Conservation (phyloP, 164 flowering plant species). For the Tinospora cordifolia region DNA sequence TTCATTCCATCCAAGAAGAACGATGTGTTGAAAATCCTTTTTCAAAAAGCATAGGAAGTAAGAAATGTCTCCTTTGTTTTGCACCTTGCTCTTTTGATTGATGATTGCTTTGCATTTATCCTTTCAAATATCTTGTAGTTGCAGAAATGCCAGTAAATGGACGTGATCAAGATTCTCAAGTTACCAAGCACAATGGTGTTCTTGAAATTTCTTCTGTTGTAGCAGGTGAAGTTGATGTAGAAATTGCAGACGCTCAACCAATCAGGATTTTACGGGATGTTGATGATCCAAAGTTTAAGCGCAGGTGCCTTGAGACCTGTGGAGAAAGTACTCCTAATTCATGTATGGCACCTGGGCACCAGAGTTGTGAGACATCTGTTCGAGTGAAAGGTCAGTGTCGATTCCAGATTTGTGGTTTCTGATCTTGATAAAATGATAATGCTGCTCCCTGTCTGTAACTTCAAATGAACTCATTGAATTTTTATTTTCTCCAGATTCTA, state of each 20-base stretch:
- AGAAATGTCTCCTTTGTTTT: too few species aligned
- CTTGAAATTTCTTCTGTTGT: slow-evolving; percentile 36
- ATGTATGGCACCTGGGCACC: slow-evolving; percentile 31
- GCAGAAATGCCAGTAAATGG: slow-evolving; percentile 30
- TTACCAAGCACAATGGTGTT: slow-evolving; percentile 32
- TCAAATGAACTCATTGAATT: slow-evolving; percentile 30
- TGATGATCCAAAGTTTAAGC: slow-evolving; percentile 35
- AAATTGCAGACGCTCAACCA: slow-evolving; percentile 23
- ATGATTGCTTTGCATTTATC: not conserved
- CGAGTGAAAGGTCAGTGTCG: slow-evolving; percentile 37
- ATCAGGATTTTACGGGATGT: slow-evolving; percentile 34
- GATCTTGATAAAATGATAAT: slow-evolving; percentile 30
- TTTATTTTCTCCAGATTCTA: slow-evolving; percentile 13
- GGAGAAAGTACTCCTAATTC: slow-evolving; percentile 5
- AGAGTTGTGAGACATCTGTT: slow-evolving; percentile 19
- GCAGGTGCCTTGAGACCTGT: slow-evolving; percentile 4
- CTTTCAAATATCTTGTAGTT: not conserved
- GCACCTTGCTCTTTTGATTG: too few species aligned
- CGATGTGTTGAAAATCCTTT: slow-evolving; percentile 30
- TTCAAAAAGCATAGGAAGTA: slow-evolving; percentile 41
- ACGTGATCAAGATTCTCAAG: slow-evolving; percentile 28
- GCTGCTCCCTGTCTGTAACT: slow-evolving; percentile 12
- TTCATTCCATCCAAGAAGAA: slow-evolving; percentile 51
- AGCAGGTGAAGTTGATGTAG: slow-evolving; percentile 37
- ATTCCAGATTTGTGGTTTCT: slow-evolving; percentile 23